These are phyloP conservation scores for Phytophthora sp. DNA, from an alignment of 352 stramenopile species.

Conservation along the genomic window DNA sequence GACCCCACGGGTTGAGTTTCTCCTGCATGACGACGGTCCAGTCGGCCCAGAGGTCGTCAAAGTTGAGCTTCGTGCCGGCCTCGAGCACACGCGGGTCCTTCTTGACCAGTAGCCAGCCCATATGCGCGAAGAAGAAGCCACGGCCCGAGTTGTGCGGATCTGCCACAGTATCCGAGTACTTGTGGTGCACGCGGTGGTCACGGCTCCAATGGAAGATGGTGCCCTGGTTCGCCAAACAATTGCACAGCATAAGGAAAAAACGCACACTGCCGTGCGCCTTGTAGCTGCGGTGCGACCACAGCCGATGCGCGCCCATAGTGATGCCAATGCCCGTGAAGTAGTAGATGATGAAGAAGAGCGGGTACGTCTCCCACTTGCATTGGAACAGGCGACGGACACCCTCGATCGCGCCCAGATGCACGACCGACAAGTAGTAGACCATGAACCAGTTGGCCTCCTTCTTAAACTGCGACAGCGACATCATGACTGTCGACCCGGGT, in stretches of 20 bases:
- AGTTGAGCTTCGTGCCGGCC: constrained; percentile 94
- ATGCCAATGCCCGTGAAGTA: constrained; percentile 96
- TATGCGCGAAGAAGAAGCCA: constrained; percentile 99
- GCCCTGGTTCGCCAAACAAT: constrained; percentile 98
- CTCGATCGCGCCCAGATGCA: constrained; percentile 91
- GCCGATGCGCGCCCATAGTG: constrained; percentile 97
- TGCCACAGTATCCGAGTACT: constrained; percentile 96
- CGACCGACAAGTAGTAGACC: constrained; percentile 96
- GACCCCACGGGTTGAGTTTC: constrained; percentile 97
- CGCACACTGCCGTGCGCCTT: constrained; percentile 92
- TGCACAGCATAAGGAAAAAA: constrained; percentile 97
- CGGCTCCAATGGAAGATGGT: constrained; percentile 98
- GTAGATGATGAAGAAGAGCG: constrained; percentile 93
- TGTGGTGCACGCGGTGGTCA: constrained; percentile 99
- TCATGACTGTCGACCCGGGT: constrained; percentile 40
- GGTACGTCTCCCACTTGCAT: constrained; percentile 88
- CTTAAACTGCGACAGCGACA: constrained; percentile 65
- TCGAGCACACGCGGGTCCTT: constrained; percentile 94
- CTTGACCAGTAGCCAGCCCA: constrained; percentile 99
- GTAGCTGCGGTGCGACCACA: constrained; percentile 98
- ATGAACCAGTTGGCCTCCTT: constrained; percentile 98
- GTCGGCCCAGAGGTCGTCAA: constrained; percentile 96
- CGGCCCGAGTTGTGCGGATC: constrained; percentile 96
- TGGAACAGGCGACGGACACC: constrained; percentile 85
- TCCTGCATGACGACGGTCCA: constrained; percentile 96